phyloP scores from a whole-genome alignment of 441 rosid species.

The Brassica hybrid region DNA sequence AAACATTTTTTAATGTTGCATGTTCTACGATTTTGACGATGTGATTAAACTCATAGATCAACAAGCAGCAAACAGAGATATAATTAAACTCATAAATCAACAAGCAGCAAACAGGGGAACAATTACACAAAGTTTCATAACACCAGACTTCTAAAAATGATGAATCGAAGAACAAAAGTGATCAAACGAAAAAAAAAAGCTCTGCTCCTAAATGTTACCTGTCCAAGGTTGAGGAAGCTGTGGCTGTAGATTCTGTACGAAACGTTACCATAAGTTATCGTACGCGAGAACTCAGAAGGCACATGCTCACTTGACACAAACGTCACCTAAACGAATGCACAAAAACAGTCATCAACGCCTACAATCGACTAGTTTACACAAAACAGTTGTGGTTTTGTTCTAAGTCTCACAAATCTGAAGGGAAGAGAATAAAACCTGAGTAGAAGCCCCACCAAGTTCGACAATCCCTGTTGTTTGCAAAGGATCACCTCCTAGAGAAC shows the following conservation, averaged over 20 bases:
- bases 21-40: background rate
- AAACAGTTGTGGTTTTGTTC: background rate
- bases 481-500: conserved; percentile 80
- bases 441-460: conserved; percentile 96
- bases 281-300: conserved; percentile 68
- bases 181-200: background rate
- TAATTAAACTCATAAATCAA: background rate
- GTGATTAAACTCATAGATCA: background rate
- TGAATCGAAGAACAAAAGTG: background rate
- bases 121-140: background rate
- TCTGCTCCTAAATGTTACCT: conserved; percentile 50
- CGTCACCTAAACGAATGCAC: conserved; percentile 61
- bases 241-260: conserved; percentile 84
- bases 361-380: background rate
- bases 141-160: background rate
- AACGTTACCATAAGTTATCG: conserved; percentile 59
- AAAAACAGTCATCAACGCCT: conserved; percentile 1
- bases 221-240: conserved; percentile 90
- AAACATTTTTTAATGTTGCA: background rate
- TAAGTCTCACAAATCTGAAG: background rate
- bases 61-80: background rate
- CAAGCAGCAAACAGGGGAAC: background rate
- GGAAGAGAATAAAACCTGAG: conserved; percentile 61
- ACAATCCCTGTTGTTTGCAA: conserved; percentile 73
- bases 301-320: conserved; percentile 72